Evolutionary conservation across 1,284 basidiomycete genomes (phyloP).

Genomic region (Papiliotrema flavescens): DNA sequence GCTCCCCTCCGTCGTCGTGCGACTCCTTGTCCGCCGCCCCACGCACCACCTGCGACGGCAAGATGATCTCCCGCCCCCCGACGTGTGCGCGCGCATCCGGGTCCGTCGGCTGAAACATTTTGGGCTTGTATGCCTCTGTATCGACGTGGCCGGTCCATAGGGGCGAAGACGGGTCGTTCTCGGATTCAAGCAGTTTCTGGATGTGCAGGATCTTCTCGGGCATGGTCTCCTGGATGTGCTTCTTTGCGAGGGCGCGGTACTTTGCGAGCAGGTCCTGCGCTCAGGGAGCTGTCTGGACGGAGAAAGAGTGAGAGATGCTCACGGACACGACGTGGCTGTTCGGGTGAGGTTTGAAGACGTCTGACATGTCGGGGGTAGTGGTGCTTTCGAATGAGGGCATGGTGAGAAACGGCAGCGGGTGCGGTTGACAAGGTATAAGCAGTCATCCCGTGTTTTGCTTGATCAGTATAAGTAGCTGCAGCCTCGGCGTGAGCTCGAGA

Average conservation of each 20-base stretch:
- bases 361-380: constrained; percentile 18
- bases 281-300: not conserved
- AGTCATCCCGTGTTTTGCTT: too few relatives aligned
- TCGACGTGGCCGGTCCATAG: constrained; percentile 18
- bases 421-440: too few relatives aligned
- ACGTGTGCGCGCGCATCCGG: not conserved
- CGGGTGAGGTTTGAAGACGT: constrained; percentile 28
- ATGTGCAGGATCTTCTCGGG: constrained; percentile 26
- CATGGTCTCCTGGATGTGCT: constrained; percentile 24
- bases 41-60: constrained; percentile 3
- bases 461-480: not conserved
- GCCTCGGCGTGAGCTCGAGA: not conserved
- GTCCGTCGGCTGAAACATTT: constrained; percentile 16
- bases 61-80: not conserved
- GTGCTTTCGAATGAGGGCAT: not conserved
- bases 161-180: constrained; percentile 20
- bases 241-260: constrained; percentile 19
- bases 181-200: constrained; percentile 14
- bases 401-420: too few relatives aligned
- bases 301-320: not conserved
- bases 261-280: constrained; percentile 20
- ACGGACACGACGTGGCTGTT: constrained; percentile 16
- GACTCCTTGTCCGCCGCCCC: too few relatives aligned
- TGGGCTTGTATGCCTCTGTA: constrained; percentile 10
- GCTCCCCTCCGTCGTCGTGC: not conserved